phyloP scores from a whole-genome alignment of 768 basidiomycete genomes.

The Cubamyces lactineus region DNA sequence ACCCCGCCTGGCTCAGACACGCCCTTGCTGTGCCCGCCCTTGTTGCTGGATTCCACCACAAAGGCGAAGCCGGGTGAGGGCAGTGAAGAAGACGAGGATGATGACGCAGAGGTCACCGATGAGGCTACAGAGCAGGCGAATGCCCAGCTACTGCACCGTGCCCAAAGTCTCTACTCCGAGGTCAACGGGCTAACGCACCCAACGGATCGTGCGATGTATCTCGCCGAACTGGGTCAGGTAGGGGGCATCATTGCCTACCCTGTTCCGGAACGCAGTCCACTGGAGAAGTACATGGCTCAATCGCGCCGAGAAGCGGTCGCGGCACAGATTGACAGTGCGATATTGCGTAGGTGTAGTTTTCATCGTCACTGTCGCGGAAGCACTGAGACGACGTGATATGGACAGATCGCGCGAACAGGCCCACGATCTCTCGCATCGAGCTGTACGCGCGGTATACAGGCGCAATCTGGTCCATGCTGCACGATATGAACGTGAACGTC shows the following conservation, averaged over 20 bases:
- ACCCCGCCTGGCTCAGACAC: constrained; percentile 28
- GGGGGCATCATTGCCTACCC: constrained; percentile 82
- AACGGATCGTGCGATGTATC: constrained; percentile 61
- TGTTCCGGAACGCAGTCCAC: constrained; percentile 74
- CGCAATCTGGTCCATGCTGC: constrained; percentile 59
- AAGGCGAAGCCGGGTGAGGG: not conserved
- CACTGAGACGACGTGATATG: not conserved
- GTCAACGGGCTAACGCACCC: constrained; percentile 58
- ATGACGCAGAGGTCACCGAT: constrained; percentile 24
- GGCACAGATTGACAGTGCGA: constrained; percentile 86
- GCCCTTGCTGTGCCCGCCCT: constrained; percentile 21
- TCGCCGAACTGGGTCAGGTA: constrained; percentile 73
- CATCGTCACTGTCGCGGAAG: not conserved
- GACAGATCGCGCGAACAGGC: constrained; percentile 54
- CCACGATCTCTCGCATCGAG: constrained; percentile 64
- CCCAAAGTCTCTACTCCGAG: constrained; percentile 68
- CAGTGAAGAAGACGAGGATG: constrained; percentile 1
- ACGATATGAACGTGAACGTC: constrained; percentile 51
- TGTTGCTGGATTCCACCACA: constrained; percentile 7
- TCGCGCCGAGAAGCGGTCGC: constrained; percentile 81
- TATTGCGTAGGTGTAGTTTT: constrained; percentile 62
- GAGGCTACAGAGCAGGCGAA: constrained; percentile 36
- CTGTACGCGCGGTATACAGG: constrained; percentile 66
- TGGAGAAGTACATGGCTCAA: constrained; percentile 75
- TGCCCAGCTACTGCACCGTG: constrained; percentile 54